Evolutionary conservation across 2,329 filamentous ascomycete genomes (phyloP), one percentile per base, ranked within the genome.

Genomic region (Cyphellophora europaea): DNA sequence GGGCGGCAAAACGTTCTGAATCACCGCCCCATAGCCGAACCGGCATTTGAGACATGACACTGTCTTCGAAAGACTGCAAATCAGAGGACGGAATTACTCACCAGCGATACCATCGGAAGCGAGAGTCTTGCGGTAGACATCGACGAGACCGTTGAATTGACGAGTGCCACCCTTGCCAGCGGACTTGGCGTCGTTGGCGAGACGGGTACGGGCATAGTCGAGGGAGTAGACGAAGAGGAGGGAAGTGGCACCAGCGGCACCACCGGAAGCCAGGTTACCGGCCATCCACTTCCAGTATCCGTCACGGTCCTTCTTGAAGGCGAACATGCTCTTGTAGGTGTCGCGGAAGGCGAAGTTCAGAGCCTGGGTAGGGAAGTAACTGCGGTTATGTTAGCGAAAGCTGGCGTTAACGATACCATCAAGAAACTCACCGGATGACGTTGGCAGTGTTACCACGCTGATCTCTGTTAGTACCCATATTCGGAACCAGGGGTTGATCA

Each of bases 371-470:
- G 91, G 91, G 86, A 98, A 98, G 78, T 98, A 25, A 25, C 21
- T 25, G 21, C 21, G n/a, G n/a, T n/a, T n/a, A n/a, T n/a, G n/a
- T n/a, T n/a, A n/a, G n/a, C n/a, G n/a, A n/a, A n/a, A n/a, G n/a
- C n/a, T n/a, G n/a, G n/a, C n/a, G n/a, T n/a, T n/a, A n/a, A n/a
- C n/a, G n/a, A n/a, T n/a, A n/a, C n/a, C n/a, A n/a, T n/a, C n/a
- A n/a, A n/a, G n/a, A 25, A n/a, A 25, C 21, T 25, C 21, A 98
- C 83, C 91, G 91, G 79, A 98, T 94, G 71, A 98, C 91, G 82
- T 98, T 98, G 86, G 91, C 91, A 66, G 91, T 98, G 86, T 98
- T 98, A 72, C 91, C 91, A 80, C 91, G n/a, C n/a, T n/a, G n/a
- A n/a, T n/a, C n/a, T n/a, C n/a, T n/a, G n/a, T n/a, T n/a, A n/a